A percentile compares a stretch with the other conserved stretches of the same genome.
Conservation (phyloP, 2,329 filamentous ascomycete species). For the Paecilomyces dactylethromorphus region DNA sequence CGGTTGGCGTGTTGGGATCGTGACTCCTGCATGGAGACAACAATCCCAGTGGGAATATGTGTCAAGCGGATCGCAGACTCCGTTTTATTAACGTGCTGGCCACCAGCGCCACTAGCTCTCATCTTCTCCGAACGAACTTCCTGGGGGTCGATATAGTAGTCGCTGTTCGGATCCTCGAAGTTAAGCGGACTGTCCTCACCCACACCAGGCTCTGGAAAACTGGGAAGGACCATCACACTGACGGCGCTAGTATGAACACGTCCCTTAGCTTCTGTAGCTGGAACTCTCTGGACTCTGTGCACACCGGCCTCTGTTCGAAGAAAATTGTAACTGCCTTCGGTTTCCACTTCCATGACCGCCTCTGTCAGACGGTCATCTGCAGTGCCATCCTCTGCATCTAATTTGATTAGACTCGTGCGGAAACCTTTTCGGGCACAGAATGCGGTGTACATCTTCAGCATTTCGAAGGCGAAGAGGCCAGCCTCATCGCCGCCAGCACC, state of each 20-base stretch:
- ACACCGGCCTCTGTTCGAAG: slow-evolving; percentile 88
- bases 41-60: slow-evolving; percentile 77
- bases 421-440: slow-evolving; percentile 68
- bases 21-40: slow-evolving; percentile 87
- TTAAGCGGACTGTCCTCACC: slow-evolving; percentile 51
- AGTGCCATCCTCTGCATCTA: slow-evolving; percentile 64
- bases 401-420: slow-evolving; percentile 65
- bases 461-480: slow-evolving; percentile 76
- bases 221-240: slow-evolving; percentile 85
- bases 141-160: slow-evolving; percentile 80
- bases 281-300: slow-evolving; percentile 89
- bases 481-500: slow-evolving; percentile 90
- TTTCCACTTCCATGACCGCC: slow-evolving; percentile 77
- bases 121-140: slow-evolving; percentile 85
- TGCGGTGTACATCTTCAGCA: slow-evolving; percentile 82
- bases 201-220: slow-evolving; percentile 55
- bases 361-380: slow-evolving; percentile 70
- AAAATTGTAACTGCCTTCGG: slow-evolving; percentile 69
- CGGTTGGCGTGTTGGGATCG: slow-evolving; percentile 87
- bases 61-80: slow-evolving; percentile 92
- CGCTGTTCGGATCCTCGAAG: slow-evolving; percentile 76
- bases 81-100: slow-evolving; percentile 97
- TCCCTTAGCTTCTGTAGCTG: slow-evolving; percentile 82
- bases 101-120: slow-evolving; percentile 84
- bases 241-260: slow-evolving; percentile 91